Conservation (phyloP, 1,139 yeast genomes). For the Suhomyces atakaporum region DNA sequence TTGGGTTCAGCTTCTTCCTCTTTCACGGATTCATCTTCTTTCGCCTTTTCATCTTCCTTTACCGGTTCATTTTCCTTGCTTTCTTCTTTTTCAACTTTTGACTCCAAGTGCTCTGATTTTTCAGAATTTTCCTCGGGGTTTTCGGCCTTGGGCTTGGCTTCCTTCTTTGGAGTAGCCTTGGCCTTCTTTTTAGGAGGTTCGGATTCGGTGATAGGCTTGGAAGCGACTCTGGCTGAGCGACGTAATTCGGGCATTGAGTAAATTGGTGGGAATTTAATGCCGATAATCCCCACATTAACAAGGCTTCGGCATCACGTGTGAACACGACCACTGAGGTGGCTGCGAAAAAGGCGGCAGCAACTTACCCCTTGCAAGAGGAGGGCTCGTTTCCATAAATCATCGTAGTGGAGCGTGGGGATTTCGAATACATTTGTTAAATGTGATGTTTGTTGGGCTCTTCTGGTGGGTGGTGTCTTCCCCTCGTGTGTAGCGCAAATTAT, state of each 20-base stretch:
- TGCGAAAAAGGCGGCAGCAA: slow-evolving; percentile 7
- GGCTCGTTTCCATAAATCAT: neutral
- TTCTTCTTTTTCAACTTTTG: slow-evolving; percentile 15
- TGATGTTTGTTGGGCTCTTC: too few relatives aligned
- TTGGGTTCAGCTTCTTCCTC: slow-evolving; percentile 15
- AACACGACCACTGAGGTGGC: slow-evolving; percentile 7
- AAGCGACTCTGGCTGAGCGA: slow-evolving; percentile 52
- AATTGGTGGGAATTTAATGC: slow-evolving; percentile 1
- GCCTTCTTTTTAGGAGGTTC: slow-evolving; percentile 27
- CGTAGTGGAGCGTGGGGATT: neutral
- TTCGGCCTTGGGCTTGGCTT: slow-evolving; percentile 8
- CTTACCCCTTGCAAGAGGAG: neutral
- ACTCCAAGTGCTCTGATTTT: slow-evolving; percentile 14
- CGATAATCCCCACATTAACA: slow-evolving; percentile 5
- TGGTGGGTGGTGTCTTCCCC: too few relatives aligned
- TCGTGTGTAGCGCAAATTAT: too few relatives aligned
- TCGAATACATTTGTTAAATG: too few relatives aligned
- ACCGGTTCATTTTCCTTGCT: slow-evolving; percentile 13
- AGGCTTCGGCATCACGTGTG: slow-evolving; percentile 6
- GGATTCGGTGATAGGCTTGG: slow-evolving; percentile 19
- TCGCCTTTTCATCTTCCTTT: slow-evolving; percentile 51
- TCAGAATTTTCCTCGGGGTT: slow-evolving; percentile 7
- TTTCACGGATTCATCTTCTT: too few relatives aligned
- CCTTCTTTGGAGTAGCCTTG: slow-evolving; percentile 15
- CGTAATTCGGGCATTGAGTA: slow-evolving; percentile 50